Conservation (phyloP, 805 yeast species). For the Teunomyces gatunensis region DNA sequence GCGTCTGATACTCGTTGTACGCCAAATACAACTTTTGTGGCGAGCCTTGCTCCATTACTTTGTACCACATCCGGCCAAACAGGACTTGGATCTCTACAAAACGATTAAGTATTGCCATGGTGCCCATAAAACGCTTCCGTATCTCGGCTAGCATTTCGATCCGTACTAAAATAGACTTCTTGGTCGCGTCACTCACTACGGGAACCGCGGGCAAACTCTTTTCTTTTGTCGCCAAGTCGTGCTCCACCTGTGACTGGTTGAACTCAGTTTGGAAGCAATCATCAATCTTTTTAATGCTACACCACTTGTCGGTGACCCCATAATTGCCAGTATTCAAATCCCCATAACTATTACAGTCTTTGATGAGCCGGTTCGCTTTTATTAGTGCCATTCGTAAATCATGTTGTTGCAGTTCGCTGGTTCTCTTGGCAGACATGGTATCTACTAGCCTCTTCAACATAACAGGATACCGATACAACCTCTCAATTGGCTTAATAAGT, state of each 20-base stretch:
- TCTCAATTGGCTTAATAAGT: constrained; percentile 5
- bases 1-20: background rate
- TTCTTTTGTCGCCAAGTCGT: background rate
- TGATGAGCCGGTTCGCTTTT: constrained; percentile 5
- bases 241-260: background rate
- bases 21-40: background rate
- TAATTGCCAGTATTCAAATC: background rate
- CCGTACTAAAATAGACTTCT: background rate
- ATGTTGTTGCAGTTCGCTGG: constrained; percentile 1
- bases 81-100: background rate
- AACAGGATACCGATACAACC: constrained; percentile 5
- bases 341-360: constrained; percentile 4
- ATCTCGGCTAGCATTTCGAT: background rate
- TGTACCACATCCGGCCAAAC: background rate
- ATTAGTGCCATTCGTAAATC: constrained; percentile 5
- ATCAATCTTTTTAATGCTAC: background rate
- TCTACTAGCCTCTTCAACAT: constrained; percentile 5
- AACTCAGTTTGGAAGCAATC: background rate
- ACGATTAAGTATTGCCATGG: background rate
- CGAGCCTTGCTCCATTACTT: background rate
- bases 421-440: background rate
- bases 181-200: background rate
- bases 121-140: background rate
- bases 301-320: background rate
- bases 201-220: background rate